phyloP scores from a whole-genome alignment of 2,329 filamentous ascomycete genomes.

The Venturia asperata region DNA sequence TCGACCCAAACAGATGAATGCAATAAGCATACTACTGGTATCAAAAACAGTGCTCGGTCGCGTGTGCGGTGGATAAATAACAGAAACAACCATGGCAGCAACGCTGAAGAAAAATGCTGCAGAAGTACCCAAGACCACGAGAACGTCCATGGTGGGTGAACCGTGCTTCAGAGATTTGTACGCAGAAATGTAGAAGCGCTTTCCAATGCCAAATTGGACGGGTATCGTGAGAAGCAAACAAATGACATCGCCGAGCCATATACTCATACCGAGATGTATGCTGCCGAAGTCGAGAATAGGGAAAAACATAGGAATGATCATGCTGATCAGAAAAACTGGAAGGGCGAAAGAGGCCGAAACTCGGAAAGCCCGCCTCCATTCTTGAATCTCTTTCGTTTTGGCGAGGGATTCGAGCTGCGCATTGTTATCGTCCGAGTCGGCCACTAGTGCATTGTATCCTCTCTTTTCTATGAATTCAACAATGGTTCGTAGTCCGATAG shows the following conservation, averaged over 20 bases:
- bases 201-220: constrained; percentile 93
- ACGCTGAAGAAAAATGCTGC: constrained; percentile 95
- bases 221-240: constrained; percentile 82
- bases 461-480: constrained; percentile 75
- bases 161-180: constrained; percentile 86
- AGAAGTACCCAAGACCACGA: constrained; percentile 88
- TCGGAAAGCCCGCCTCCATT: constrained; percentile 79
- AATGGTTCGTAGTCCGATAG: constrained; percentile 71
- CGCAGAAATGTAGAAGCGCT: constrained; percentile 87
- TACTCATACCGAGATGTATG: constrained; percentile 59
- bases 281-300: constrained; percentile 70
- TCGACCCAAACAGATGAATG: constrained; percentile 84
- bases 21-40: constrained; percentile 97
- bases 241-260: constrained; percentile 82
- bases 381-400: constrained; percentile 92
- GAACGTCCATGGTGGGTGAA: constrained; percentile 94
- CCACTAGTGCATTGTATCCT: constrained; percentile 81
- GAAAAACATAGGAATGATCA: constrained; percentile 85
- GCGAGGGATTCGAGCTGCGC: constrained; percentile 92
- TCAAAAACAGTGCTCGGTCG: constrained; percentile 89
- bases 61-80: constrained; percentile 66
- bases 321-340: constrained; percentile 85
- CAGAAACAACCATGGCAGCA: constrained; percentile 75
- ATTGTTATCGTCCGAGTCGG: constrained; percentile 91
- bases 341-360: constrained; percentile 74